These are phyloP conservation scores for Aureococcus anophagefferens DNA, from an alignment of 108 stramenopile genomes.

Conservation along the genomic window DNA sequence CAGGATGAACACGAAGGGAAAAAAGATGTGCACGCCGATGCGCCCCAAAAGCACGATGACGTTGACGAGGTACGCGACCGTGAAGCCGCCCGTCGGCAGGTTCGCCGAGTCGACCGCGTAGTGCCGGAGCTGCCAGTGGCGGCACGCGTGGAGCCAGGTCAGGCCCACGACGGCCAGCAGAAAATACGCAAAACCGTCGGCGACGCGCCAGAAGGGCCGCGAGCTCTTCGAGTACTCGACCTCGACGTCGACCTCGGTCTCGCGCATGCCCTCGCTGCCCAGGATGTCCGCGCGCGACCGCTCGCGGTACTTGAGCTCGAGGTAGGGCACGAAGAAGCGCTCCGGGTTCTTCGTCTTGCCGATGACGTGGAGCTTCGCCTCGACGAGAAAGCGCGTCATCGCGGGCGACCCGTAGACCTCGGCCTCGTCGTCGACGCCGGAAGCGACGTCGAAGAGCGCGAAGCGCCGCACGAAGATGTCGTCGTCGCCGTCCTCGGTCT, in stretches of 20 bases:
- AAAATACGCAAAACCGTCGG: slow-evolving; percentile 47
- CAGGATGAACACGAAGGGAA: slow-evolving; percentile 34
- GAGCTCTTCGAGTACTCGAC: slow-evolving; percentile 58
- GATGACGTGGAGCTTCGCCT: slow-evolving; percentile 34
- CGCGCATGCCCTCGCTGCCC: not conserved
- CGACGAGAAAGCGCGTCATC: slow-evolving; percentile 45
- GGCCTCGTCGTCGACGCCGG: slow-evolving; percentile 10
- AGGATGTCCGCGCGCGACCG: slow-evolving; percentile 15
- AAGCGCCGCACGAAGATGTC: slow-evolving; percentile 59
- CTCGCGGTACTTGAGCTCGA: slow-evolving; percentile 52
- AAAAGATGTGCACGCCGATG: not conserved
- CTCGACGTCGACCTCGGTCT: slow-evolving; percentile 28
- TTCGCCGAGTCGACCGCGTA: slow-evolving; percentile 4
- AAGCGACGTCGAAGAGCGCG: slow-evolving; percentile 51
- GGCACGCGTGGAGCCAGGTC: slow-evolving; percentile 29
- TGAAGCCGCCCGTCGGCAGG: too few species aligned
- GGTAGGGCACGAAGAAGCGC: slow-evolving; percentile 47
- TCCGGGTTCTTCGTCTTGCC: slow-evolving; percentile 29
- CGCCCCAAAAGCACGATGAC: not conserved
- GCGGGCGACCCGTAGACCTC: not conserved
- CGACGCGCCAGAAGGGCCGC: slow-evolving; percentile 39
- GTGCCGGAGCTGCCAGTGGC: slow-evolving; percentile 46
- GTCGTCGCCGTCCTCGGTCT: slow-evolving; percentile 25
- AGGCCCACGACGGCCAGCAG: slow-evolving; percentile 34
- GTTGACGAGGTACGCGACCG: too few species aligned